Percentiles rank a stretch among this genome's conserved stretches.
phyloP scores from a whole-genome alignment of 768 basidiomycete genomes.

The Suillus placidus region DNA sequence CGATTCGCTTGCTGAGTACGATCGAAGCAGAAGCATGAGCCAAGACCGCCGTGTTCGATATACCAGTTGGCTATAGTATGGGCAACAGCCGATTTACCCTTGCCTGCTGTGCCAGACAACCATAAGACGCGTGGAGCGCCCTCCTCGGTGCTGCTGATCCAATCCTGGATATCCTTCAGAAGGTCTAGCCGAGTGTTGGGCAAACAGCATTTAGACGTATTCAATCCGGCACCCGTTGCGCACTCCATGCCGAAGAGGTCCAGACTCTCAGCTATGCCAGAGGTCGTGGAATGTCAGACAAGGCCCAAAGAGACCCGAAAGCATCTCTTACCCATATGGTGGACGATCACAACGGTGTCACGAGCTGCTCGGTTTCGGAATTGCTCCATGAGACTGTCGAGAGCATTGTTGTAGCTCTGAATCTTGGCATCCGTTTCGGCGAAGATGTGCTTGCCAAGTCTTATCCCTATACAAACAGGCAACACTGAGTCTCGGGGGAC shows the following conservation, averaged over 20 bases:
- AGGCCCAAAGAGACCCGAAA: background rate
- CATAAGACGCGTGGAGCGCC: constrained; percentile 13
- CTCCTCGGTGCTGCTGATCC: constrained; percentile 12
- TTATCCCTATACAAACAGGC: too few species aligned
- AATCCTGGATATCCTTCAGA: constrained; percentile 19
- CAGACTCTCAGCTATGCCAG: background rate
- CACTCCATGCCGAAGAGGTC: constrained; percentile 5
- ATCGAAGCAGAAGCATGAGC: constrained; percentile 21
- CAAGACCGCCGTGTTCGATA: constrained; percentile 14
- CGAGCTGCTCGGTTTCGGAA: background rate
- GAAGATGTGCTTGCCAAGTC: constrained; percentile 5
- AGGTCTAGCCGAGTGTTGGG: constrained; percentile 16
- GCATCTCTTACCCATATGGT: background rate
- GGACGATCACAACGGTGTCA: background rate
- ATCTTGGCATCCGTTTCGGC: background rate
- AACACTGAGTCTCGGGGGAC: too few species aligned
- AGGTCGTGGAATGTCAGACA: background rate
- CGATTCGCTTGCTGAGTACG: constrained; percentile 2
- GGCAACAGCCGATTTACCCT: constrained; percentile 25
- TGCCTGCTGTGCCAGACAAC: constrained; percentile 18
- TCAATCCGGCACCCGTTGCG: background rate
- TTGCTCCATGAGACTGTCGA: constrained; percentile 9
- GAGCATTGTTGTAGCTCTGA: background rate
- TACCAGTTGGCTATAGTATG: constrained; percentile 18
- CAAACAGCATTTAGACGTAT: constrained; percentile 14